Conservation (phyloP, 116 monocot species). For the Posidonia oceanica region DNA sequence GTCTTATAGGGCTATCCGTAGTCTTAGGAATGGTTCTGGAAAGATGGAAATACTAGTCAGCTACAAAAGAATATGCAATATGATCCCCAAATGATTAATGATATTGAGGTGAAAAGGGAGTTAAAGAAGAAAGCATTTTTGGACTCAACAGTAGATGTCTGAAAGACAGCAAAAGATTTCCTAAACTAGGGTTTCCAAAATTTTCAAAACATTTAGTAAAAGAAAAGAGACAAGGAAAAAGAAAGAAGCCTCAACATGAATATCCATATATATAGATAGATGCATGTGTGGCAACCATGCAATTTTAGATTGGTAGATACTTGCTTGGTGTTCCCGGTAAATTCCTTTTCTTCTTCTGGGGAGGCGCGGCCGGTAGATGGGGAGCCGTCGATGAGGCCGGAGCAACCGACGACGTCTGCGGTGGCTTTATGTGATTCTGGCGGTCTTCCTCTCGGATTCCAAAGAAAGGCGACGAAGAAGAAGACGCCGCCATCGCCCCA, state of each 20-base stretch:
- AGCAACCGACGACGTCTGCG: slow-evolving; percentile 8
- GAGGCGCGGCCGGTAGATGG: slow-evolving; percentile 3
- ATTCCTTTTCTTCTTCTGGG: slow-evolving; percentile 33
- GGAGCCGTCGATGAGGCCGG: slow-evolving; percentile 4
- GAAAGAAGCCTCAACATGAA: background rate
- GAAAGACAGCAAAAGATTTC: no score
- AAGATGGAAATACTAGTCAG: no score
- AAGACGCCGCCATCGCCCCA: slow-evolving; percentile 29
- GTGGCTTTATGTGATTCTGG: slow-evolving; percentile 17
- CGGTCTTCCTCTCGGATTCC: slow-evolving; percentile 27
- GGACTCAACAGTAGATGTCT: no score
- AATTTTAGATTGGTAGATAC: slow-evolving; percentile 13
- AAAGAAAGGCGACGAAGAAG: slow-evolving; percentile 26
- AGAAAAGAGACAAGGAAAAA: background rate
- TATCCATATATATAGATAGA: background rate
- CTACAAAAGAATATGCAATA: no score
- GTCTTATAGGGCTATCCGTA: no score
- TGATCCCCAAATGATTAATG: no score
- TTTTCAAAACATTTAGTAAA: background rate
- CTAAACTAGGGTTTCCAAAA: background rate
- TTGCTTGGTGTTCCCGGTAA: slow-evolving; percentile 39
- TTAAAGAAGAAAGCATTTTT: background rate
- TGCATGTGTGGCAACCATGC: no score
- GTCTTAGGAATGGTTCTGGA: no score
- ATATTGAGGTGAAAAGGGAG: background rate